Conservation (phyloP, 1,284 basidiomycete species). For the Macrocybe sp. region DNA sequence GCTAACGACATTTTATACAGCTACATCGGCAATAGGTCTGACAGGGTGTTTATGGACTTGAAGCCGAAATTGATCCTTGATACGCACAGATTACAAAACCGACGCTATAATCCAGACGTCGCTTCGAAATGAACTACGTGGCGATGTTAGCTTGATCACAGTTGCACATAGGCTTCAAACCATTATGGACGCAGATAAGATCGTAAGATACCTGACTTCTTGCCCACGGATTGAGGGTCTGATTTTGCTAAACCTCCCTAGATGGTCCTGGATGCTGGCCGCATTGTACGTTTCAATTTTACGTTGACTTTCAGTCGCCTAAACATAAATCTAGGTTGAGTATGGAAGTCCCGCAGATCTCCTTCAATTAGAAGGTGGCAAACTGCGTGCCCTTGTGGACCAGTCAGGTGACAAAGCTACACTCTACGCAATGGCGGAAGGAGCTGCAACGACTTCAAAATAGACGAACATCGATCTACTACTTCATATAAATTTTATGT, state of each 20-base stretch:
- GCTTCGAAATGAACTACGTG: conserved; percentile 45
- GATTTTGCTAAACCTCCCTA: conserved; percentile 12
- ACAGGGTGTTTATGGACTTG: background rate
- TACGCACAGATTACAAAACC: conserved; percentile 48
- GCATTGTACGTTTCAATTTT: conserved; percentile 23
- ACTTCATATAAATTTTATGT: too few relatives aligned
- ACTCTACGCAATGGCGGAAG: conserved; percentile 39
- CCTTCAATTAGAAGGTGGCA: conserved; percentile 44
- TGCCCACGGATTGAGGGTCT: background rate
- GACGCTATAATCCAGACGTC: conserved; percentile 56
- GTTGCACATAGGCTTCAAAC: conserved; percentile 69
- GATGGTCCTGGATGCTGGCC: conserved; percentile 35
- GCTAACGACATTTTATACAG: conserved; percentile 17
- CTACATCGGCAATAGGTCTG: conserved; percentile 50
- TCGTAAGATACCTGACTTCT: conserved; percentile 18
- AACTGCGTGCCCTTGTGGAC: conserved; percentile 55
- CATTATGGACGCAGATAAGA: conserved; percentile 63
- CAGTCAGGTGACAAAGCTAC: conserved; percentile 49
- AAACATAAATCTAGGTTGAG: conserved; percentile 36
- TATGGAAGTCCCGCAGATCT: conserved; percentile 59
- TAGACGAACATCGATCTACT: too few relatives aligned
- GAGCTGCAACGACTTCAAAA: conserved; percentile 3
- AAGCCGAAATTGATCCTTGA: conserved; percentile 6
- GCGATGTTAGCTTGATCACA: conserved; percentile 57
- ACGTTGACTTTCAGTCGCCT: conserved; percentile 19